Conservation (phyloP, 371 early-diverging fungal genomes). For the Rhizopus microsporus region DNA sequence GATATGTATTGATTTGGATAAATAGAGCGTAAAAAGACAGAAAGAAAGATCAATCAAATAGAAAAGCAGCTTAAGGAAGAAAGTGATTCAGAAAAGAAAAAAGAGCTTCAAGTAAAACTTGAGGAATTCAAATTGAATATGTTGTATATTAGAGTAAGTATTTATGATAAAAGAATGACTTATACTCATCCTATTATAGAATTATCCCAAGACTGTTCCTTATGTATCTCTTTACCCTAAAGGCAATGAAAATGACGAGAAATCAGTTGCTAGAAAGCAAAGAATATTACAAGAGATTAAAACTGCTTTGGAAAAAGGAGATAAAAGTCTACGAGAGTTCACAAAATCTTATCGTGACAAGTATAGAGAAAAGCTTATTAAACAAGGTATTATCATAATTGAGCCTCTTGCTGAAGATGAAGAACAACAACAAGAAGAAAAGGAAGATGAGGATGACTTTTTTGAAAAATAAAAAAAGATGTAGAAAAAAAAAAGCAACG, state of each 20-base stretch:
- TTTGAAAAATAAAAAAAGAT: conserved; percentile 25
- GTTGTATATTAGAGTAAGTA: conserved; percentile 29
- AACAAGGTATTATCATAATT: conserved; percentile 20
- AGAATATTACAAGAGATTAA: conserved; percentile 28
- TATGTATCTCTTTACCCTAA: conserved; percentile 39
- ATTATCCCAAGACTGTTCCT: conserved; percentile 37
- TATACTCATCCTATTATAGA: conserved; percentile 10
- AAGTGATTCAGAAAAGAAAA: conserved; percentile 19
- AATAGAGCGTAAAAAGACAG: conserved; percentile 42
- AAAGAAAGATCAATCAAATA: conserved; percentile 32
- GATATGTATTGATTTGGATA: not conserved
- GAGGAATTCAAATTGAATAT: conserved; percentile 24
- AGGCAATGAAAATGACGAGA: conserved; percentile 25
- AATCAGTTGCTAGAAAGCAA: conserved; percentile 15
- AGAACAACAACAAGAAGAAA: conserved; percentile 11
- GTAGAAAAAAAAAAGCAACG: not conserved
- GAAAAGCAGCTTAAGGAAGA: conserved; percentile 19
- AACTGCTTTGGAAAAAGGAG: conserved; percentile 21
- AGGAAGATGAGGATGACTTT: conserved; percentile 27
- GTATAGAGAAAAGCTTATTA: conserved; percentile 34
- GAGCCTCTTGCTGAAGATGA: conserved; percentile 24
- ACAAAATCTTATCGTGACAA: conserved; percentile 32
- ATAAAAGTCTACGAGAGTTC: conserved; percentile 26
- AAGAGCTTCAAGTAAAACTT: conserved; percentile 16
- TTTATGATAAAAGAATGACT: not conserved